Percentiles rank a stretch among this genome's conserved stretches.
phyloP scores from a whole-genome alignment of 2,329 filamentous ascomycete species.

The Colletotrichum sp. region DNA sequence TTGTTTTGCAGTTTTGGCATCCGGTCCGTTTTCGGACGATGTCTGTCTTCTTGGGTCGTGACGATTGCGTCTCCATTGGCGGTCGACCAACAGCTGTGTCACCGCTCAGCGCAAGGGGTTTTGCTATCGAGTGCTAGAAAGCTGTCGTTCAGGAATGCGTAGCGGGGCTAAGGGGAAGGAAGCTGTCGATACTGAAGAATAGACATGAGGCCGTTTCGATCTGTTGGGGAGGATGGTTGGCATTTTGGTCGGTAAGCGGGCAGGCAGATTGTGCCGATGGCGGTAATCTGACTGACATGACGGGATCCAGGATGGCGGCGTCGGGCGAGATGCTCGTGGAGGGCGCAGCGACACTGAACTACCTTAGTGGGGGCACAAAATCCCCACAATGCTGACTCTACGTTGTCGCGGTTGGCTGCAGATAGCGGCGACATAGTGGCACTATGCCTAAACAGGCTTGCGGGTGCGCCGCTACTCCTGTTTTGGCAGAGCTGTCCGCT shows the following conservation, averaged over 20 bases:
- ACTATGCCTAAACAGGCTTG: not conserved
- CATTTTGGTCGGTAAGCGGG: not conserved
- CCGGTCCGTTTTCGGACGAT: constrained; percentile 15
- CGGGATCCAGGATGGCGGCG: not conserved
- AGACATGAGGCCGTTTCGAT: not conserved
- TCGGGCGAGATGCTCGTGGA: not conserved
- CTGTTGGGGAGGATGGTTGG: not conserved
- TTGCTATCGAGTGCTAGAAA: not conserved
- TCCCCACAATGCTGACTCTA: not conserved
- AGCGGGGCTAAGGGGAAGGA: not conserved
- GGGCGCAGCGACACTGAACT: not conserved
- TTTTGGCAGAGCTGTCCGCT: not conserved
- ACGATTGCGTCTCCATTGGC: not conserved
- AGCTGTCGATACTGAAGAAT: not conserved
- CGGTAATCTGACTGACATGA: not conserved
- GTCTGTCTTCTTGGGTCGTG: constrained; percentile 9
- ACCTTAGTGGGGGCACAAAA: not conserved
- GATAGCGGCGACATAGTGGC: not conserved
- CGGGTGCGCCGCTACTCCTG: not conserved
- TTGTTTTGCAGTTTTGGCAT: constrained; percentile 11
- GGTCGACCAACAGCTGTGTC: not conserved
- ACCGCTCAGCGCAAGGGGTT: not conserved
- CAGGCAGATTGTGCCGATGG: not conserved
- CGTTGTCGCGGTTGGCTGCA: not conserved
- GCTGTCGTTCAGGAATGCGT: not conserved